Base-by-base conservation (phyloP, 2,329 filamentous ascomycete genomes). In the Zopfia rhizophila region DNA sequence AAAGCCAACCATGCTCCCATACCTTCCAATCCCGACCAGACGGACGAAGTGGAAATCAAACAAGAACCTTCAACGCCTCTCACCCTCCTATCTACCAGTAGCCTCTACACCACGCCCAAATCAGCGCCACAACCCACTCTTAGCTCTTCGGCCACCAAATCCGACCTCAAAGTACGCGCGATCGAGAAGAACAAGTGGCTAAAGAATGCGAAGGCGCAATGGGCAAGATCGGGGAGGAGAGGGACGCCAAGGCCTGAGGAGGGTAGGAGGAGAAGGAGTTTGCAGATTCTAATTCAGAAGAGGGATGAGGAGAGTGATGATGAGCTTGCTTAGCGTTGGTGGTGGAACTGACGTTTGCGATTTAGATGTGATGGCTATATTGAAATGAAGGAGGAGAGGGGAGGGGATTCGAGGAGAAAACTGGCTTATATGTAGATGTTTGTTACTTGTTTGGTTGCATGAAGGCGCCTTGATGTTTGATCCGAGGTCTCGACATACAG, bases 281-380 rank as follows among this genome's bases (percentile, higher is more conserved):
- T 56, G 2, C 36, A 46, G n/a, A 13, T 29, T 21, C 24, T 27
- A 11, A 36, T n/a, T n/a, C n/a, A 35, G 38, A 58, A 52, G 41
- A 45, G 50, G 36, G 47, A 18, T n/a, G 57, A 45, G 8, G 44
- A 55, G 16, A 61, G 60, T 42, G 60, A 55, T 22, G 66, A 69
- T 62, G 65, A 68, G 33, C 51, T 69, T 14, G 60, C 55, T 28
- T 21, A 42, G 31, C n/a, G 8, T 8, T 8, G 24, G 24, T 8
- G 24, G n/a, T 8, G n/a, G 24, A n/a, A 27, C 24, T 27, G 24
- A n/a, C n/a, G n/a, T n/a, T n/a, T n/a, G n/a, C n/a, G n/a, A n/a
- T n/a, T n/a, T n/a, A n/a, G n/a, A n/a, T n/a, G n/a, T n/a, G n/a
- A n/a, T n/a, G n/a, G n/a, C n/a, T n/a, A n/a, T n/a, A n/a, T n/a